Base-by-base conservation (phyloP, 176 grass and related monocot species). In the Pontederia crassipes region DNA sequence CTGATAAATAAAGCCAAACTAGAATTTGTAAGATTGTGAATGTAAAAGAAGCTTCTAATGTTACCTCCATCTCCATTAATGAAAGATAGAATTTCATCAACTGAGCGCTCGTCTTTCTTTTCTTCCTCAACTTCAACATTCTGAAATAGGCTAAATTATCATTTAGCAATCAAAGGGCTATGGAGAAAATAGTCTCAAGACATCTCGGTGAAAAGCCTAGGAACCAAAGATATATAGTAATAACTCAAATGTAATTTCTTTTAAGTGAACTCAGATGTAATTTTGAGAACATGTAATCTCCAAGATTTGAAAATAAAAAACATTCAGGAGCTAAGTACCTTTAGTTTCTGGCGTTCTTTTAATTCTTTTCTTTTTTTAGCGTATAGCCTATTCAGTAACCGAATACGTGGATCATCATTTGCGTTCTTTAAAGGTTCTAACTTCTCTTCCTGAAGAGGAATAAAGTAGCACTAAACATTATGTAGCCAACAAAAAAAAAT, bases 51-150 rank as follows among this genome's bases (percentile, higher is more conserved):
- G 77, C 89, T 64, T 66, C 61, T 69, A 57, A 74, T 89, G 50
- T 73, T 88, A 99, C 94, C 94, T 89, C 86, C 86, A 72, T 95
- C 82, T 32, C 94, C 94, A 86, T 99, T 99, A 77, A 99, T 99
- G 83, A 86, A 99, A 85, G 88, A 93, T 50, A 99, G 55, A 74
- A 99, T 70, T 76, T 99, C 94, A 83, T 99, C 94, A 79, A 99
- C 83, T 28, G 94, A 99, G 49, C 94, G 69, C 59, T 99, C 94
- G 79, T 99, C 94, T 55, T 79, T 93, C 59, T 71, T 73, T 64
- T 86, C 85, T 71, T 89, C 80, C 61, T 92, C 65, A 70, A 84
- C 79, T 68, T 88, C 75, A 63, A 74, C 73, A 78, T 93, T 82
- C 94, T 99, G 78, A 52, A 78, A 88, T 29, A 83, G 75, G 62